Evolutionary conservation across 108 stramenopile species (phyloP).

Genomic region (Discostella stelligeroides): DNA sequence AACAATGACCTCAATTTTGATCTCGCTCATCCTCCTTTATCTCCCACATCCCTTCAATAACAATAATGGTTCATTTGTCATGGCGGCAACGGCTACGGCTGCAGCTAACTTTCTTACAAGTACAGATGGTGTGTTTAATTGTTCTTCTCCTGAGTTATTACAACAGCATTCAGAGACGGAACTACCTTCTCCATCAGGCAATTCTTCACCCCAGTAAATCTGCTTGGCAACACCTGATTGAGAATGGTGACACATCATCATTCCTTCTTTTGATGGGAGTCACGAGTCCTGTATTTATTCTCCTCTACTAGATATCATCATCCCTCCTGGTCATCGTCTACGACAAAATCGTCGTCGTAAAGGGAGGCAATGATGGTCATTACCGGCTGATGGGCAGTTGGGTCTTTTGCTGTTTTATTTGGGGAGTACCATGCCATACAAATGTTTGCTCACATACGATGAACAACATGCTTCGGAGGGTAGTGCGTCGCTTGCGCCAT

Average conservation of each 20-base stretch:
- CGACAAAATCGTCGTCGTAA: background rate
- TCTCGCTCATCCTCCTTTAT: too few species aligned
- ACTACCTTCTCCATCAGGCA: background rate
- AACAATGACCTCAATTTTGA: too few species aligned
- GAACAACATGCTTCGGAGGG: background rate
- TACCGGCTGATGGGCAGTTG: background rate
- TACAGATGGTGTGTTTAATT: too few species aligned
- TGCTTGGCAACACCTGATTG: background rate
- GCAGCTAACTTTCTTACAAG: too few species aligned
- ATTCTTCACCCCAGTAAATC: too few species aligned
- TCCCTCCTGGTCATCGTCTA: background rate
- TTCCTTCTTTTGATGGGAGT: background rate
- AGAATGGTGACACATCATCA: background rate
- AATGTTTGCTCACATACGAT: conserved; percentile 10
- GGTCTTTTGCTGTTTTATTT: background rate
- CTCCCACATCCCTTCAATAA: too few species aligned
- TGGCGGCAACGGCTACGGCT: too few species aligned
- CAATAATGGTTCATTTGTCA: too few species aligned
- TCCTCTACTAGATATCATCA: background rate
- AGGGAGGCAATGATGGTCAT: background rate
- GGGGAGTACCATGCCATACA: background rate
- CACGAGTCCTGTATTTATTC: background rate
- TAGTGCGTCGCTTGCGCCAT: background rate
- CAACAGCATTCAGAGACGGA: background rate
- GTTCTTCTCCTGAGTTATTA: too few species aligned